A percentile compares a stretch with the other conserved stretches of the same genome.
Evolutionary conservation across 2,329 filamentous ascomycete species (phyloP).

Genomic region (Penicillium sp.): DNA sequence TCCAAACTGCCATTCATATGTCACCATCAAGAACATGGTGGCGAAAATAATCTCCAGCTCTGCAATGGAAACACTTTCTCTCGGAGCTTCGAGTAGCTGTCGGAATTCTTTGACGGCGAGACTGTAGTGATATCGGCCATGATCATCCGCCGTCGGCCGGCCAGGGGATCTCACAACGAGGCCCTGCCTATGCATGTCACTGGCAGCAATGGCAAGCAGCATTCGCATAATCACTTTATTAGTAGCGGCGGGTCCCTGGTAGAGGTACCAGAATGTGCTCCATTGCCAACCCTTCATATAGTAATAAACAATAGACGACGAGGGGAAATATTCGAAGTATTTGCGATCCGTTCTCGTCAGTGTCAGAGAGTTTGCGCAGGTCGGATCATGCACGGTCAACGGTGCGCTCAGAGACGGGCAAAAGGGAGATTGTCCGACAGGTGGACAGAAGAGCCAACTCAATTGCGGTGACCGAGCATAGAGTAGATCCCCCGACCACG

Average conservation of each 20-base stretch:
- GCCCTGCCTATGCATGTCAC: conserved; percentile 33
- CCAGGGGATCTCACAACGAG: conserved; percentile 22
- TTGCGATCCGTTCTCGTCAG: conserved; percentile 31
- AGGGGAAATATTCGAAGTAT: conserved; percentile 32
- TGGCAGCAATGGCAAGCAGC: conserved; percentile 34
- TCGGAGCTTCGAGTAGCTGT: conserved; percentile 27
- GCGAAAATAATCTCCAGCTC: conserved; percentile 33
- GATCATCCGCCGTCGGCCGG: conserved; percentile 26
- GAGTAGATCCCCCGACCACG: conserved; percentile 13
- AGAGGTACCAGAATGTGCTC: conserved; percentile 35
- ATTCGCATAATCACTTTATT: conserved; percentile 38
- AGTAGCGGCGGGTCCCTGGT: conserved; percentile 29
- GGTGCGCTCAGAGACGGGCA: conserved; percentile 24
- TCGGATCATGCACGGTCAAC: conserved; percentile 14
- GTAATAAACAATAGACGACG: conserved; percentile 29
- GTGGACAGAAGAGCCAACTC: conserved; percentile 11
- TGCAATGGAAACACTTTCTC: conserved; percentile 20
- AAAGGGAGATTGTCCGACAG: conserved; percentile 8
- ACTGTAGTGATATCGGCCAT: conserved; percentile 31
- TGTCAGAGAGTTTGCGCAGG: conserved; percentile 31
- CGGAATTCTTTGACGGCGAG: conserved; percentile 34
- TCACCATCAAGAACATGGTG: conserved; percentile 34
- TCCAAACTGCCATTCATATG: conserved; percentile 34
- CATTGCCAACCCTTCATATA: conserved; percentile 36
- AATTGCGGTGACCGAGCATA: conserved; percentile 8